These are phyloP conservation scores for Metarhizium robertsii DNA, from an alignment of 2,329 filamentous ascomycete species.

Conservation along the genomic window DNA sequence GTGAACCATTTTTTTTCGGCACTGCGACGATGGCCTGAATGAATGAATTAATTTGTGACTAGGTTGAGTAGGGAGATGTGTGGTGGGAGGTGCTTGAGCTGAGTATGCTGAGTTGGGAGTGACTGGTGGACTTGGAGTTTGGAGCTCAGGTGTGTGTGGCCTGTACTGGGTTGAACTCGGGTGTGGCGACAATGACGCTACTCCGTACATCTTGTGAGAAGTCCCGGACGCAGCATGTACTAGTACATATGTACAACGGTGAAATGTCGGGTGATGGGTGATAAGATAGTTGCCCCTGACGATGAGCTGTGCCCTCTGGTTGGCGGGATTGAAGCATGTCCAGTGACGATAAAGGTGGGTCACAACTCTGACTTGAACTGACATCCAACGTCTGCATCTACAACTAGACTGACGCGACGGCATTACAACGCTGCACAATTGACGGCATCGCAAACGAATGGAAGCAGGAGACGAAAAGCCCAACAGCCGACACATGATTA, in stretches of 20 bases:
- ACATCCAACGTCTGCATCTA: too few species aligned
- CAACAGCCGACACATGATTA: neutral
- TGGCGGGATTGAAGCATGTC: neutral
- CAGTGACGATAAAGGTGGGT: neutral
- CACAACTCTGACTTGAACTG: neutral
- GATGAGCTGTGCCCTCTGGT: neutral
- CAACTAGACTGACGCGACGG: too few species aligned
- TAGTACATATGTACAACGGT: neutral
- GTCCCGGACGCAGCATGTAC: too few species aligned
- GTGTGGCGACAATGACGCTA: slow-evolving; percentile 5
- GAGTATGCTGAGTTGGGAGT: neutral
- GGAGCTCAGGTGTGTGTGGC: neutral
- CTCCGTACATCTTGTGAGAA: neutral
- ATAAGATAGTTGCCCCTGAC: slow-evolving; percentile 10
- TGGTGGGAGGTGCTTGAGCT: too few species aligned
- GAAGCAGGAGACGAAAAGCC: neutral
- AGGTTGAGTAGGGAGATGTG: too few species aligned
- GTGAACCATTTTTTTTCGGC: slow-evolving; percentile 29
- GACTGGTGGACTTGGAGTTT: neutral
- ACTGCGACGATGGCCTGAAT: neutral
- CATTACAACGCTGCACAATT: too few species aligned
- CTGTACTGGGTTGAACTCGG: neutral
- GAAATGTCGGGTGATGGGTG: neutral
- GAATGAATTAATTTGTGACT: neutral
- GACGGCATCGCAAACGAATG: too few species aligned